Base-by-base conservation (phyloP, 1,284 basidiomycete genomes). In the Golubevia sp. region DNA sequence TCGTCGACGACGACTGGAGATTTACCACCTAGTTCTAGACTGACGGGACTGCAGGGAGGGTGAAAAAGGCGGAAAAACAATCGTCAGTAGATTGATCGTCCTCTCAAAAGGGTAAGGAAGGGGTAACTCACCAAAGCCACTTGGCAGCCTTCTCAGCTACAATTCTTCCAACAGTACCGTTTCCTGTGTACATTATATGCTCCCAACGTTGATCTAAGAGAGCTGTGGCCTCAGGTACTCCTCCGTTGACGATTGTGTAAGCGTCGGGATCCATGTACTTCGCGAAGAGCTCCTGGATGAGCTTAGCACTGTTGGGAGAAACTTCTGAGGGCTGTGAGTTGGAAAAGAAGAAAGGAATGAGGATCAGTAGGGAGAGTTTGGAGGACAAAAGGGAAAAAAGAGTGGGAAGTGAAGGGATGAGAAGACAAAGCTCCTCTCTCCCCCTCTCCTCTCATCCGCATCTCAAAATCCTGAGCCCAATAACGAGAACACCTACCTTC, bases 121-220 rank as follows among this genome's bases (percentile, higher is more conserved):
- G 18, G n/a, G n/a, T n/a, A n/a, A n/a, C n/a, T n/a, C n/a, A n/a
- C n/a, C n/a, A 93, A 20, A 97, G 85, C 60, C 90, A 89, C 84
- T 94, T 91, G 7, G 92, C 93, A 2, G 93, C 93, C 0, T 94
- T 94, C 0, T 87, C 85, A 6, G 91, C 89, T 8, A 97, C 88
- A 64, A 97, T 89, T 71, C 87, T 89, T 0, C 88, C 94, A 3
- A 97, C 90, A 20, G 86, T 86, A 58, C 89, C 88, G 54, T 90
- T 89, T 6, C 88, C 90, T 26, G 88, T 79, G 64, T 70, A 76
- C 59, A 79, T 74, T 93, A 92, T 91, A 71, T 94, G 92, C 70
- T 91, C 93, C 92, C 93, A 97, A 59, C 87, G 88, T 48, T 92
- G 86, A 73, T 93, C 91, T 8, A 97, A 86, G 3, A 94, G 82